Evolutionary conservation across 306 rosid genomes (phyloP).

Genomic region (Benincasa hispida): DNA sequence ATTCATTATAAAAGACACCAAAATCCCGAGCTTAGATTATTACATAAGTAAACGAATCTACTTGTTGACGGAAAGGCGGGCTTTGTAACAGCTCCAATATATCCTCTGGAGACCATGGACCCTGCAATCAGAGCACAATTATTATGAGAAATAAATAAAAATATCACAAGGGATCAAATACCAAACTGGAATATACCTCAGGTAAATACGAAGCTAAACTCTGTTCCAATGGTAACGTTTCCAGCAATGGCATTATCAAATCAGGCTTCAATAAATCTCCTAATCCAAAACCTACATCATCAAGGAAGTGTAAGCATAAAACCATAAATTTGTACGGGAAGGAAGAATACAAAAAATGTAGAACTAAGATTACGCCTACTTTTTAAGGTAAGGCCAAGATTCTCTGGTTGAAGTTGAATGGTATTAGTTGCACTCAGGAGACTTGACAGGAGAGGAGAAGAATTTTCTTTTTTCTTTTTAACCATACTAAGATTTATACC

Average conservation of each 20-base stretch:
- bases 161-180: slow-evolving; percentile 7
- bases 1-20: background rate
- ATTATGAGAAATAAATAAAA: background rate
- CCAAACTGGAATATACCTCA: slow-evolving; percentile 41
- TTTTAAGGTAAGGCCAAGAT: background rate
- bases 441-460: background rate
- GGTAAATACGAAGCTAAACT: slow-evolving; percentile 66
- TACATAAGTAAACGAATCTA: slow-evolving; percentile 89
- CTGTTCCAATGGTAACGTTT: slow-evolving; percentile 63
- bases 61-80: slow-evolving; percentile 92
- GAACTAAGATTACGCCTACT: background rate
- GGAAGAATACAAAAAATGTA: background rate
- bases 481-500: background rate
- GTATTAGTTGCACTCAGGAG: background rate
- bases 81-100: slow-evolving; percentile 85
- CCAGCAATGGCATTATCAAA: slow-evolving; percentile 73
- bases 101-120: slow-evolving; percentile 78
- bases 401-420: background rate
- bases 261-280: slow-evolving; percentile 90
- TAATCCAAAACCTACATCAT: slow-evolving; percentile 55
- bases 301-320: slow-evolving; percentile 8
- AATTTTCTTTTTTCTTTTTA: background rate
- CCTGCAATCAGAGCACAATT: slow-evolving; percentile 31
- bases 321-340: background rate
- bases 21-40: slow-evolving; percentile 9